Base-by-base conservation (phyloP, 768 basidiomycete species). In the Coprinopsis strossmayeri region DNA sequence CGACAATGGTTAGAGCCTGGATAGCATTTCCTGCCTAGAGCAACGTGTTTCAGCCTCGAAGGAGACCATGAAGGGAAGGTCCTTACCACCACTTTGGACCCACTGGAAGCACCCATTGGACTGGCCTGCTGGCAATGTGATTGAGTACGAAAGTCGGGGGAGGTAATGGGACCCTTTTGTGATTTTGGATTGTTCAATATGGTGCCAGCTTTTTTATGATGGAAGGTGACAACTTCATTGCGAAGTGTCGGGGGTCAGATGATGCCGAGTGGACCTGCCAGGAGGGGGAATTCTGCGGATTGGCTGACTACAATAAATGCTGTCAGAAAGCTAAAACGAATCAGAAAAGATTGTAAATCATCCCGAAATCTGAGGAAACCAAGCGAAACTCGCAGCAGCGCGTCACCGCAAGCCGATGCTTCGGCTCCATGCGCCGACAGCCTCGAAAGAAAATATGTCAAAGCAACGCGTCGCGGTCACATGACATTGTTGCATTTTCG, bases 1-100 rank as follows among this genome's bases (percentile, higher is more conserved):
- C 46, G 38, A 48, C 39, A 27, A 55, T 34, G 13, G 50, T 48
- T 32, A 55, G 46, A 13, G 35, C 38, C 12, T 45, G 30, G 28
- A 55, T 55, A 26, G 53, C 53, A 46, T 55, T 55, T 27, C 23
- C n/a, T 21, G 57, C 39, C 51, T 61, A 50, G 3, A 49, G 25
- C 9, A 37, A 17, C 11, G 32, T 23, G 25, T 20, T 32, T 23
- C 27, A n/a, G 46, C 32, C 23, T 40, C 23, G 26, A 34, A 15
- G n/a, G 13, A 11, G 7, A 18, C 9, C 18, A 10, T 42, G 10
- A 7, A 21, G 9, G 13, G 12, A 34, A 24, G 30, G 11, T 10
- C 15, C 48, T 4, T 18, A 49, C 48, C 12, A 49, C 23, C 43
- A 41, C 40, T 34, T 23, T 43, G 10, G 27, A 21, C 2, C 43